A percentile compares a stretch with the other conserved stretches of the same genome.
Evolutionary conservation across 371 early-diverging fungal genomes (phyloP).

Genomic region (Zychaea mexicana): DNA sequence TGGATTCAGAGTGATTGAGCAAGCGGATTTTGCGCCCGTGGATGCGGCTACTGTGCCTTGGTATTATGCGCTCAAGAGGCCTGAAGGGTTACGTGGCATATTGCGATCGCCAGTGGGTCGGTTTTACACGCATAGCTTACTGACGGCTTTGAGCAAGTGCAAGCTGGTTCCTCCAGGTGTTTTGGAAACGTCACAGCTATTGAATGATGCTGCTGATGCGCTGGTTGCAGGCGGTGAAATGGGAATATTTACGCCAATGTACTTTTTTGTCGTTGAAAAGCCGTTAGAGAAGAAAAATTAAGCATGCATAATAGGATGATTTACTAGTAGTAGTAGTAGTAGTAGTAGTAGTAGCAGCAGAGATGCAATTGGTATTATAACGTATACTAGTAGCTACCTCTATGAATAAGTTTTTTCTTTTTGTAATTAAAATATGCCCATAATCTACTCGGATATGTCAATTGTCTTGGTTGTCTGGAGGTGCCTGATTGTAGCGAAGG

Average conservation of each 20-base stretch:
- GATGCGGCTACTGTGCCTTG: constrained; percentile 65
- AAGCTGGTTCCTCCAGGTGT: constrained; percentile 72
- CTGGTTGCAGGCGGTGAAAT: constrained; percentile 73
- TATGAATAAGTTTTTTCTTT: too few relatives aligned
- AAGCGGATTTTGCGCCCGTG: constrained; percentile 59
- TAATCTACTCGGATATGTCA: too few relatives aligned
- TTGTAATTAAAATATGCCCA: too few relatives aligned
- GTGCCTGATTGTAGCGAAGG: too few relatives aligned
- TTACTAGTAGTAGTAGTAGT: too few relatives aligned
- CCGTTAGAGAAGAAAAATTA: constrained; percentile 43
- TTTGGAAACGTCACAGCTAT: constrained; percentile 65
- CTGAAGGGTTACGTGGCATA: constrained; percentile 53
- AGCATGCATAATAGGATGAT: too few relatives aligned
- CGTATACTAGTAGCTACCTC: too few relatives aligned
- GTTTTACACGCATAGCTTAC: constrained; percentile 59
- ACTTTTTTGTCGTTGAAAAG: constrained; percentile 75
- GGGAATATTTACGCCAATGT: constrained; percentile 83
- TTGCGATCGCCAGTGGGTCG: constrained; percentile 52
- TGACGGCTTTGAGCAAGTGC: constrained; percentile 64
- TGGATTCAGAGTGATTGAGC: constrained; percentile 71
- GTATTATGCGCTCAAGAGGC: constrained; percentile 60
- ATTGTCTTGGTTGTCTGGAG: too few relatives aligned
- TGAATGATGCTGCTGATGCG: constrained; percentile 71
- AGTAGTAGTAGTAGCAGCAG: too few relatives aligned
- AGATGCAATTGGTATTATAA: too few relatives aligned